These are phyloP conservation scores for Boletus patriciae DNA, from an alignment of 768 basidiomycete genomes.

Conservation along the genomic window DNA sequence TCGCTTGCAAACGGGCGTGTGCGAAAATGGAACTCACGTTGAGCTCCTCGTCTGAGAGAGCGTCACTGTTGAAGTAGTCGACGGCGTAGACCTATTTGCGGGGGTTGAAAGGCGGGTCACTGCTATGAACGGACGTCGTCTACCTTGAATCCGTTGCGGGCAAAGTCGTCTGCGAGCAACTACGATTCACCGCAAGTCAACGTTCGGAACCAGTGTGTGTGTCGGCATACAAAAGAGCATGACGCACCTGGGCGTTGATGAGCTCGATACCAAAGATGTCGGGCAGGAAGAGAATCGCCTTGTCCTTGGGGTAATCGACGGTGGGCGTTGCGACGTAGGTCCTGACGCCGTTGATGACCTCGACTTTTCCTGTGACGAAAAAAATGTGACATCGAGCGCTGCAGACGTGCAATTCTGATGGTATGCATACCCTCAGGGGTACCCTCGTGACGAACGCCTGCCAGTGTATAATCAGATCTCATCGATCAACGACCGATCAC, in stretches of 20 bases:
- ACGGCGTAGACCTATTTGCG: conserved; percentile 15
- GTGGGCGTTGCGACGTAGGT: conserved; percentile 57
- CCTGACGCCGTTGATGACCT: conserved; percentile 47
- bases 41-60: conserved; percentile 17
- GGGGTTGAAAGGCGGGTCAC: neutral
- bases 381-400: neutral
- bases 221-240: neutral
- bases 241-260: conserved; percentile 44
- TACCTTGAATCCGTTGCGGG: conserved; percentile 40
- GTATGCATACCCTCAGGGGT: conserved; percentile 40
- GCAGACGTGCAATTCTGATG: neutral
- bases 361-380: conserved; percentile 38
- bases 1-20: neutral
- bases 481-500: neutral
- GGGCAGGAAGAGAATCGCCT: conserved; percentile 53
- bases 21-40: conserved; percentile 2
- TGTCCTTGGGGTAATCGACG: conserved; percentile 51
- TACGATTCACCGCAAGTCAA: conserved; percentile 14
- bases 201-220: neutral
- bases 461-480: neutral
- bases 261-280: conserved; percentile 54
- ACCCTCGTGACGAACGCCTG: conserved; percentile 53
- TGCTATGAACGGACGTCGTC: neutral
- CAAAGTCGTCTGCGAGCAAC: conserved; percentile 47
- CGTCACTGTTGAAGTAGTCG: conserved; percentile 34